Percentiles rank a stretch among this genome's conserved stretches.
Conservation (phyloP, 2,329 filamentous ascomycete species). For the Hymenoscyphus salicellus region DNA sequence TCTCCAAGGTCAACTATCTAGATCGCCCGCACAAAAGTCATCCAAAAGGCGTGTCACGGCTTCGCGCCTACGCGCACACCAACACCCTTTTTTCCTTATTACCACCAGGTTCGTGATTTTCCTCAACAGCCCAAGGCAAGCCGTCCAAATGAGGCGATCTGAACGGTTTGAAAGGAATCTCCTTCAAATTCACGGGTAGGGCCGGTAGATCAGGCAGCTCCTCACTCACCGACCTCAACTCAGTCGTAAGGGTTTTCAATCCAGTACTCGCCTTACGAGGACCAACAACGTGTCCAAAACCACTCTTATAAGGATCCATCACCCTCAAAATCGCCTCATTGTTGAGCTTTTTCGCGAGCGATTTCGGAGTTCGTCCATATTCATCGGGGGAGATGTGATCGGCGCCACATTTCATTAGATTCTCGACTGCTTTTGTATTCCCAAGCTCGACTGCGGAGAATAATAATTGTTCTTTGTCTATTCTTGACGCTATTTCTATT, state of each 20-base stretch:
- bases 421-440: slow-evolving; percentile 11
- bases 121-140: background rate
- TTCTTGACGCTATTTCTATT: slow-evolving; percentile 3
- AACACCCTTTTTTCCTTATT: background rate
- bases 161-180: background rate
- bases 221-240: background rate
- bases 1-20: no score
- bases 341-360: slow-evolving; percentile 10
- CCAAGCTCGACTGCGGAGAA: slow-evolving; percentile 18
- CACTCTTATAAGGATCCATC: slow-evolving; percentile 9
- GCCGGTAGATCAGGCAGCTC: background rate
- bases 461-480: slow-evolving; percentile 15
- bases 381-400: slow-evolving; percentile 21
- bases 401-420: slow-evolving; percentile 15
- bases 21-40: no score
- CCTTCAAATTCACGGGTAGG: background rate
- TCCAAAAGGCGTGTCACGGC: no score
- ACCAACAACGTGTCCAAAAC: background rate
- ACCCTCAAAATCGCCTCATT: slow-evolving; percentile 9
- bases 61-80: background rate
- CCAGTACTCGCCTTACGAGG: slow-evolving; percentile 1
- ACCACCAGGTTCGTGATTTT: background rate
- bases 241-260: background rate
- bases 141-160: background rate
- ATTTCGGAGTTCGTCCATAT: slow-evolving; percentile 17